These are phyloP conservation scores for Coccomyxa sp. DNA, from an alignment of 139 green algal genomes.

Conservation along the genomic window DNA sequence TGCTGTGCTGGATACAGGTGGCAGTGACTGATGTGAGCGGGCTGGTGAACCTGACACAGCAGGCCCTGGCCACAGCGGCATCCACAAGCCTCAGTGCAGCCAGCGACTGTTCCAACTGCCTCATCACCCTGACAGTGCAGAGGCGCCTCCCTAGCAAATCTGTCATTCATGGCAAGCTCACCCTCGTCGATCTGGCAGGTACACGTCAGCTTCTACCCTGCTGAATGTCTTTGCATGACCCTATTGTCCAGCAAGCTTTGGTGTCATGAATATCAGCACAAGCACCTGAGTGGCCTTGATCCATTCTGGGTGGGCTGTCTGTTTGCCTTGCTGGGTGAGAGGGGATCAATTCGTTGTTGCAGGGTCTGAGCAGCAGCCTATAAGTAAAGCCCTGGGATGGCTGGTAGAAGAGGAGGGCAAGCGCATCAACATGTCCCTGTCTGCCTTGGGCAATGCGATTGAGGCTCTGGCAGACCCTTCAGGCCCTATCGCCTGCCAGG, in stretches of 20 bases:
- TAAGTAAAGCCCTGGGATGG: conserved; percentile 54
- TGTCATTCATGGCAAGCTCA: conserved; percentile 55
- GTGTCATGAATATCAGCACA: no score
- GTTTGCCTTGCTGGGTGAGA: no score
- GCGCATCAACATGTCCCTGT: conserved; percentile 82
- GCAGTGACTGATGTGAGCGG: conserved; percentile 50
- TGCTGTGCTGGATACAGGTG: conserved; percentile 28
- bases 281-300: no score
- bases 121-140: conserved; percentile 63
- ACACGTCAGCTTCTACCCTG: no score
- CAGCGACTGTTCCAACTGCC: conserved; percentile 65
- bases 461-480: conserved; percentile 57
- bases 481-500: conserved; percentile 61
- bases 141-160: conserved; percentile 29
- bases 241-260: no score
- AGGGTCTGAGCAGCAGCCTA: conserved; percentile 12
- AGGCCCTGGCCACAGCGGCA: conserved; percentile 38
- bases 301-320: no score
- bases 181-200: conserved; percentile 38
- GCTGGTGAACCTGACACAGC: conserved; percentile 45
- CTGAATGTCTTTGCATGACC: no score
- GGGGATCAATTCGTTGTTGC: neutral
- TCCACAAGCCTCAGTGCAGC: conserved; percentile 54
- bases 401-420: conserved; percentile 56
- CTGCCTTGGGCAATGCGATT: conserved; percentile 71